These are phyloP conservation scores for Pelargonium myrrhifolium DNA, from an alignment of 441 rosid species.

Conservation along the genomic window DNA sequence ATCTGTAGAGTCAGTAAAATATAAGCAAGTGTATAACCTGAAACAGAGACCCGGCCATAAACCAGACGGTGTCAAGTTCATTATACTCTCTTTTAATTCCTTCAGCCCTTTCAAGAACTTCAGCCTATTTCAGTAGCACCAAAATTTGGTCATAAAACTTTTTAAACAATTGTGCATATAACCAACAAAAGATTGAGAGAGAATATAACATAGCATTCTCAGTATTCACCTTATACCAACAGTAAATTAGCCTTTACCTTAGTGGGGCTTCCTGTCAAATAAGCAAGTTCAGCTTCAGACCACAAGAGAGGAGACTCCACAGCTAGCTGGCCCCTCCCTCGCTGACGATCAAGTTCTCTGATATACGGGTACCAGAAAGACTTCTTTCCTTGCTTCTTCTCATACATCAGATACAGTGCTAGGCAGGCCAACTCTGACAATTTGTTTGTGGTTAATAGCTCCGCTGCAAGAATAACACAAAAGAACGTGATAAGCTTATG, in stretches of 20 bases:
- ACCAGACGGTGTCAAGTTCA: conserved; percentile 96
- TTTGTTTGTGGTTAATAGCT: conserved; percentile 78
- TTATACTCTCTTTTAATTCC: conserved; percentile 77
- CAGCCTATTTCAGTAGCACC: conserved; percentile 46
- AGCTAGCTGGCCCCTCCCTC: conserved; percentile 88
- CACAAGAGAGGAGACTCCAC: conserved; percentile 92
- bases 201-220: background rate
- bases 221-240: conserved; percentile 7
- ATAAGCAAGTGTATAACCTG: conserved; percentile 42
- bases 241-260: conserved; percentile 40
- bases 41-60: conserved; percentile 96
- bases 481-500: background rate
- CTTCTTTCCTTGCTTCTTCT: conserved; percentile 89
- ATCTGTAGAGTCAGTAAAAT: conserved; percentile 8
- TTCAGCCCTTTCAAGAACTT: conserved; percentile 73
- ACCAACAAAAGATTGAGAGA: background rate
- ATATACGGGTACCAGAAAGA: conserved; percentile 95
- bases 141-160: conserved; percentile 24
- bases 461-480: conserved; percentile 43
- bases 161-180: conserved; percentile 1
- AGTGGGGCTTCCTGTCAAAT: conserved; percentile 83
- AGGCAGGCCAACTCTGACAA: conserved; percentile 89
- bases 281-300: conserved; percentile 78
- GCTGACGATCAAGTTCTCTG: conserved; percentile 93
- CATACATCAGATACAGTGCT: conserved; percentile 93